Percentiles rank a stretch among this genome's conserved stretches.
These are phyloP conservation scores for Monosporascus sp. DNA, from an alignment of 2,329 filamentous ascomycete genomes.

Conservation along the genomic window DNA sequence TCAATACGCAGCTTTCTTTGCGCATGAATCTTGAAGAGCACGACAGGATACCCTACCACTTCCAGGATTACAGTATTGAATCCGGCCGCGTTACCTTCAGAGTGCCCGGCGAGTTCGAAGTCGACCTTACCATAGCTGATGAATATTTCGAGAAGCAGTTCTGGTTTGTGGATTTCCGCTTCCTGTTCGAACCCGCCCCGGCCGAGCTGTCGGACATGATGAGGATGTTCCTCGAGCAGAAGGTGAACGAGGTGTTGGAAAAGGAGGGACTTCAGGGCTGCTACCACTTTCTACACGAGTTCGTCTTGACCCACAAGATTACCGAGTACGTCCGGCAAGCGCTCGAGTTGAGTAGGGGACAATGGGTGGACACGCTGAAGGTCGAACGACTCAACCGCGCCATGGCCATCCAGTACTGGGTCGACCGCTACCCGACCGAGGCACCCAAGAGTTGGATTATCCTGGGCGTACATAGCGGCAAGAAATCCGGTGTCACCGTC, in stretches of 20 bases:
- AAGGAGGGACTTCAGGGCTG: slow-evolving; percentile 71
- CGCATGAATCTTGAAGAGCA: slow-evolving; percentile 81
- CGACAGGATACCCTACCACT: slow-evolving; percentile 67
- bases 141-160: slow-evolving; percentile 81
- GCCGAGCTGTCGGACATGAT: slow-evolving; percentile 56
- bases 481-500: slow-evolving; percentile 33
- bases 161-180: slow-evolving; percentile 89
- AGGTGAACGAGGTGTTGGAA: slow-evolving; percentile 66
- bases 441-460: slow-evolving; percentile 86
- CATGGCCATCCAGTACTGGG: slow-evolving; percentile 89
- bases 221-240: slow-evolving; percentile 61
- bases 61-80: slow-evolving; percentile 71
- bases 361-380: slow-evolving; percentile 74
- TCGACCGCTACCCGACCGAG: slow-evolving; percentile 47
- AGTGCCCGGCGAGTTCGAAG: slow-evolving; percentile 80
- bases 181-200: slow-evolving; percentile 69
- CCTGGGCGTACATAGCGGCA: slow-evolving; percentile 70
- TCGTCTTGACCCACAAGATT: slow-evolving; percentile 86
- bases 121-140: slow-evolving; percentile 85
- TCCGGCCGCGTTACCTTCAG: slow-evolving; percentile 88
- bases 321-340: slow-evolving; percentile 77
- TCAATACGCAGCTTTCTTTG: slow-evolving; percentile 78
- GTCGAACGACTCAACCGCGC: slow-evolving; percentile 77
- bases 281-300: slow-evolving; percentile 81
- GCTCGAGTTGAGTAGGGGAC: slow-evolving; percentile 57